These are phyloP conservation scores for Alternaria brassicicola DNA, from an alignment of 2,329 filamentous ascomycete genomes.

Conservation along the genomic window DNA sequence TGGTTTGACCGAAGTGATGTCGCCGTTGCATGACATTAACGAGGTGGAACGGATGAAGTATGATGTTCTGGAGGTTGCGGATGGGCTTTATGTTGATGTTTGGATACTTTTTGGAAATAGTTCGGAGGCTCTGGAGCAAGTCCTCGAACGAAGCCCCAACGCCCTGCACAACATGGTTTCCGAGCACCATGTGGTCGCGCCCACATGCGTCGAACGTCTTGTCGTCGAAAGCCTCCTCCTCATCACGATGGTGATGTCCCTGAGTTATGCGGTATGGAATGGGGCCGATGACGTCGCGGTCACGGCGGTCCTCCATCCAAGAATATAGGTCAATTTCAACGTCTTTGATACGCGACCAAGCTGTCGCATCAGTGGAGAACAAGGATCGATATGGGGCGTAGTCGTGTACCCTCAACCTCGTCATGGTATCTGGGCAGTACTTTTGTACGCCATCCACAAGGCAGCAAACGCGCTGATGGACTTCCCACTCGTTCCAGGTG, in stretches of 20 bases:
- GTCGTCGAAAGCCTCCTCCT: constrained; percentile 46
- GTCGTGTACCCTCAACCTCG: constrained; percentile 43
- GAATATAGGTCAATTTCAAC: constrained; percentile 42
- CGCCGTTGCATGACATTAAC: constrained; percentile 43
- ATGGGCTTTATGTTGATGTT: constrained; percentile 43
- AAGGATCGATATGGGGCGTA: constrained; percentile 45
- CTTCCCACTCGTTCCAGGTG: constrained; percentile 48
- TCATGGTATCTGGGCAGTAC: constrained; percentile 40
- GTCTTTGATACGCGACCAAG: constrained; percentile 38
- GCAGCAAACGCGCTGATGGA: constrained; percentile 46
- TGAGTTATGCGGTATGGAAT: constrained; percentile 44
- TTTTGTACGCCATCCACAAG: constrained; percentile 42
- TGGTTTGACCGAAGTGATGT: constrained; percentile 29
- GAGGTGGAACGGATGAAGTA: constrained; percentile 44
- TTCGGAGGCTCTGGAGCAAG: constrained; percentile 39
- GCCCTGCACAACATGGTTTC: constrained; percentile 43
- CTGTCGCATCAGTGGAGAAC: constrained; percentile 41
- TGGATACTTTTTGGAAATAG: constrained; percentile 39
- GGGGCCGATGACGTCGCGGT: constrained; percentile 41
- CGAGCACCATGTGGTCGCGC: constrained; percentile 44
- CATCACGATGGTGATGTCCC: constrained; percentile 42
- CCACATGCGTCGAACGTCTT: constrained; percentile 41
- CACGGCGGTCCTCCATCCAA: constrained; percentile 46
- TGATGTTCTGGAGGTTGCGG: constrained; percentile 34
- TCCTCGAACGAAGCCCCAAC: constrained; percentile 43